Evolutionary conservation across 768 basidiomycete genomes (phyloP).

Genomic region (Suillus brevipes): DNA sequence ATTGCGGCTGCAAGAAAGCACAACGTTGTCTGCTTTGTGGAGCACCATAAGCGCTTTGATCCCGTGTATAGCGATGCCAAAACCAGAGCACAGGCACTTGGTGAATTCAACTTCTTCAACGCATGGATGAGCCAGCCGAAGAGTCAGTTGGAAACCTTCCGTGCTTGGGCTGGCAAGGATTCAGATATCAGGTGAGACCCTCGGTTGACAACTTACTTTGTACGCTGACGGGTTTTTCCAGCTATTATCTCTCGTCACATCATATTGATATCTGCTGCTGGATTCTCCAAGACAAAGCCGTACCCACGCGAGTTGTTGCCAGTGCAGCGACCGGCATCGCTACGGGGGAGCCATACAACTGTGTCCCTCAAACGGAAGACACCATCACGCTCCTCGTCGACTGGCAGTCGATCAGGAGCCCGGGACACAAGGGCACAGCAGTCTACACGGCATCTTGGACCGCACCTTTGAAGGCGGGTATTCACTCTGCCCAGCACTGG

Average conservation of each 20-base stretch:
- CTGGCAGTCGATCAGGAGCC: conserved; percentile 81
- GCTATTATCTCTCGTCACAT: conserved; percentile 94
- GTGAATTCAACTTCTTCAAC: conserved; percentile 94
- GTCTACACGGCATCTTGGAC: conserved; percentile 97
- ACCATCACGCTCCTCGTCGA: conserved; percentile 94
- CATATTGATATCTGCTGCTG: conserved; percentile 90
- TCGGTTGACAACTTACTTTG: background rate
- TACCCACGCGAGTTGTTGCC: conserved; percentile 84
- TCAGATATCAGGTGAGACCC: conserved; percentile 76
- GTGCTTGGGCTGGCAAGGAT: conserved; percentile 93
- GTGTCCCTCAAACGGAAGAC: conserved; percentile 85
- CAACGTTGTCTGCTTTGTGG: conserved; percentile 88
- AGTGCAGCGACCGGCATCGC: conserved; percentile 92
- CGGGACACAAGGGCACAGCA: conserved; percentile 78
- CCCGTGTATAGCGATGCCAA: conserved; percentile 92
- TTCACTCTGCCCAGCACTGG: conserved; percentile 91
- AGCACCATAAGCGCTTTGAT: conserved; percentile 91
- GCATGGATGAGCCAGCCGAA: conserved; percentile 99
- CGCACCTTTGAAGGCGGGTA: conserved; percentile 84
- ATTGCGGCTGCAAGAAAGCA: conserved; percentile 76
- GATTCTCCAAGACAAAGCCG: conserved; percentile 74
- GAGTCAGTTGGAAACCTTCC: conserved; percentile 91
- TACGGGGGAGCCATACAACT: conserved; percentile 85
- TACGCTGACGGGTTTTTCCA: conserved; percentile 25
- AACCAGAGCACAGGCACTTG: conserved; percentile 69